Base-by-base conservation (phyloP, 192 early-diverging fungal species). In the Backusella luteola region DNA sequence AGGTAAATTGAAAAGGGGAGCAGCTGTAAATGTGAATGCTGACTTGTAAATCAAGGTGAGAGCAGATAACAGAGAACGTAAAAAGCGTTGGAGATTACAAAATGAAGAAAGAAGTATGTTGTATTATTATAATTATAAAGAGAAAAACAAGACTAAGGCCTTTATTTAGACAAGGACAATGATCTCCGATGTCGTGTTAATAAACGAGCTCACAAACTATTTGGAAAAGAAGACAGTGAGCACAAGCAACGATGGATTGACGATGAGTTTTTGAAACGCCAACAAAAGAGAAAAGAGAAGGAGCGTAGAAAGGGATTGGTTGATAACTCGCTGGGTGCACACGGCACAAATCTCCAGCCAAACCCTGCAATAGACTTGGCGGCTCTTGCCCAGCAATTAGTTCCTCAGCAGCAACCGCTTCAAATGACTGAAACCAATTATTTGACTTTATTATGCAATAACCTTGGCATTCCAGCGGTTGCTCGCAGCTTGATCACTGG, bases 131-230 rank as follows among this genome's bases (percentile, higher is more conserved):
- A 32, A 32, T 14, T 23, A 15, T 21, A 67, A 29, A 21, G 21
- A 39, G 59, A 35, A 34, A 41, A 36, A 23, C 19, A 74, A 26
- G 23, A 32, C 69, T 63, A 36, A 73, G 29, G 14, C 15, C 9
- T 26, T 14, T 35, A 53, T 34, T 46, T 71, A 89, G 87, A 93
- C 80, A 93, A 93, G 77, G 92, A 93, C 84, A 93, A 93, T 80
- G 92, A 93, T 74, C 77, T 93, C 42, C 84, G 92, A 19, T 93
- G 92, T 78, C 88, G 92, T 38, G 92, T 93, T 39, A 92, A 90
- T 75, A 93, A 92, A 86, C 85, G 92, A 1, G 92, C 92, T 4
- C 90, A 89, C 80, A 89, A 90, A 67, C 76, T 92, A 19, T 90
- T 91, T 82, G 92, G 92, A 26, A 85, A 86, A 34, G 79, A 76